phyloP scores from a whole-genome alignment of 2,329 filamentous ascomycete species.

The Aspergillus sp. region DNA sequence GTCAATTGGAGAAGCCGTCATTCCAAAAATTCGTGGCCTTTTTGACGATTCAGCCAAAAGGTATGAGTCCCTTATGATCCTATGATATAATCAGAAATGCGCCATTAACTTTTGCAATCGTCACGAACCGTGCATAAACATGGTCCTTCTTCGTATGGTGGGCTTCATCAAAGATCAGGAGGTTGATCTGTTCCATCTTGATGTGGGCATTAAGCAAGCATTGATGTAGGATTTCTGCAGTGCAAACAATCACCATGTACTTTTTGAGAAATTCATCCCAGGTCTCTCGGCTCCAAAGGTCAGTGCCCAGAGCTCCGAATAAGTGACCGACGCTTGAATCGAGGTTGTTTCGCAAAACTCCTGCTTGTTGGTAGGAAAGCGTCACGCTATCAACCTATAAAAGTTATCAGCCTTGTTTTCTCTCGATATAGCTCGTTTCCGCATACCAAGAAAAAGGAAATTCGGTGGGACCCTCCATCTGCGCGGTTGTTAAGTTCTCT shows the following conservation, averaged over 20 bases:
- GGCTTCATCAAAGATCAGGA: slow-evolving; percentile 93
- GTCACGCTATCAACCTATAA: slow-evolving; percentile 77
- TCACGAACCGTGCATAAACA: slow-evolving; percentile 67
- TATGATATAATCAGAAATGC: slow-evolving; percentile 24
- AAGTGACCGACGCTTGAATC: slow-evolving; percentile 72
- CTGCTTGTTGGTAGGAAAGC: slow-evolving; percentile 84
- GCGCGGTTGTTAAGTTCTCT: slow-evolving; percentile 72
- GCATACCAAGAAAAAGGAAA: slow-evolving; percentile 78
- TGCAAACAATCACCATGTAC: slow-evolving; percentile 87
- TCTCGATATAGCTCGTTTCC: neutral
- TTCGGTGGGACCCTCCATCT: slow-evolving; percentile 58
- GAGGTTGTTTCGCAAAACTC: slow-evolving; percentile 77
- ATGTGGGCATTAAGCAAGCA: slow-evolving; percentile 79
- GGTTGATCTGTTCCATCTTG: slow-evolving; percentile 77
- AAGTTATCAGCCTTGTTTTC: slow-evolving; percentile 14
- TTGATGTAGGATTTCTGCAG: slow-evolving; percentile 79
- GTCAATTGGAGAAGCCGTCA: slow-evolving; percentile 96
- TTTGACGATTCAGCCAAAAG: slow-evolving; percentile 46
- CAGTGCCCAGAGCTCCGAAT: slow-evolving; percentile 66
- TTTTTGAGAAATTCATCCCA: slow-evolving; percentile 60
- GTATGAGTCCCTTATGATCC: slow-evolving; percentile 87
- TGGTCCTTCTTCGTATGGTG: slow-evolving; percentile 96
- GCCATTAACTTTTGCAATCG: no score
- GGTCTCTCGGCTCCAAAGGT: slow-evolving; percentile 60
- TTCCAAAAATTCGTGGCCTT: slow-evolving; percentile 81